Evolutionary conservation across 805 yeast species (phyloP), one percentile per base, ranked within the genome.

Genomic region (Schizosaccharomyces japonicus): DNA sequence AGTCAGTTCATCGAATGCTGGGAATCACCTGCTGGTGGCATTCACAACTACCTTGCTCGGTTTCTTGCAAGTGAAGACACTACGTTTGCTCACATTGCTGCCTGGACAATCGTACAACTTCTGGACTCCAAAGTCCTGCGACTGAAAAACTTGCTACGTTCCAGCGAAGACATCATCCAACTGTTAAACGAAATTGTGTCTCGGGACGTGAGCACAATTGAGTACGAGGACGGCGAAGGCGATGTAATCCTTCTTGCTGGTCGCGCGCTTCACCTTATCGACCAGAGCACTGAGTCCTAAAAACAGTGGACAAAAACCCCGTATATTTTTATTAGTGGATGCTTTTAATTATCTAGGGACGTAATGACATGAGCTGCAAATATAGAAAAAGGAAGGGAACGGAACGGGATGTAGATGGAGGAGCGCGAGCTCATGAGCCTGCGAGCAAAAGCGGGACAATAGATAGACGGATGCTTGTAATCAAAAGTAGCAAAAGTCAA

Each of bases 31-130:
- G 73, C 71, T 47, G 84, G 82, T 50, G 96, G 96, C 49, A 78
- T 90, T 50, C 71, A 74, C 51, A 90, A 84, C 26, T 90, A 90
- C 59, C 69, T 90, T 53, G 68, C 75, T 31, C 68, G 85, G 56
- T 90, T 87, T 60, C 67, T 90, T 57, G 75, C 75, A 52, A 73
- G 83, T 57, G 78, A 78, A 36, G 90, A 85, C 60, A 79, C 93
- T 11, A 90, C 96, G 0, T 90, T 90, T 63, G 96, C 90, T 64
- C 98, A 90, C 61, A 90, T 90, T 63, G 95, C 96, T 1, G 72
- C 85, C 51, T 90, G 98, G 98, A 87, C 95, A 40, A 78, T 85
- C 54, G 69, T 87, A 55, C 98, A 90, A 64, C 70, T 90, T 53
- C 71, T 90, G 53, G 98, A 90, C 63, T 76, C 93, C 23, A n/a